Base-by-base conservation (phyloP, 805 yeast genomes). In the Candida maesae region DNA sequence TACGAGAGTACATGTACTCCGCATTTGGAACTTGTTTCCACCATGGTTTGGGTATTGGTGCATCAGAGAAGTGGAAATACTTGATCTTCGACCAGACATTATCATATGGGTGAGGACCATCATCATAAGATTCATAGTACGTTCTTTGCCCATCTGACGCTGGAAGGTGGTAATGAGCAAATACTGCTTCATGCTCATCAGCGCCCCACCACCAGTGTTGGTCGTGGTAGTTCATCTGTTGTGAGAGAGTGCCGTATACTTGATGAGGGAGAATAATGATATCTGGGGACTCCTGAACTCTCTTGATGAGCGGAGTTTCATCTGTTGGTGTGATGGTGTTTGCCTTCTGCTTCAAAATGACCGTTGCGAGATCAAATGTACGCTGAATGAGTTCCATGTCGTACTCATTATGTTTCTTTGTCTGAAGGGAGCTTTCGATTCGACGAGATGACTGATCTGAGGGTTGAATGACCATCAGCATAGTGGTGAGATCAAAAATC, bases 11-110 rank as follows among this genome's bases (percentile, higher is more conserved):
- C 55, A 50, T 51, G 31, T 52, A 54, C 2, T 35, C 36, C 2
- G 25, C 36, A 0, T 40, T 16, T 1, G 33, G 42, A 7, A 41
- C 33, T 20, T 50, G 48, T 14, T 42, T 19, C 35, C 44, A 56
- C 88, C 88, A 81, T 5, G 87, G 88, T 52, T 82, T 81, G 0
- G 80, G 77, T 6, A 80, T 58, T 6, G 88, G 88, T 26, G 71
- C 69, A 53, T 82, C 89, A 3, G 83, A 75, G 56, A 76, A 82
- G 55, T 82, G 89, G 21, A 79, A 56, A 39, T 77, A 64, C 51
- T 70, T 73, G 5, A 71, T 58, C 10, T 63, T 56, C 6, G 52
- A 45, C 7, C 61, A 44, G 5, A 50, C 32, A 15, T 36, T 30
- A n/a, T 52, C 52, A 29, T 50, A 54, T 14, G 50, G 45, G 12